These are phyloP conservation scores for Penicillium paxilli DNA, from an alignment of 495 filamentous ascomycete species.

Conservation along the genomic window DNA sequence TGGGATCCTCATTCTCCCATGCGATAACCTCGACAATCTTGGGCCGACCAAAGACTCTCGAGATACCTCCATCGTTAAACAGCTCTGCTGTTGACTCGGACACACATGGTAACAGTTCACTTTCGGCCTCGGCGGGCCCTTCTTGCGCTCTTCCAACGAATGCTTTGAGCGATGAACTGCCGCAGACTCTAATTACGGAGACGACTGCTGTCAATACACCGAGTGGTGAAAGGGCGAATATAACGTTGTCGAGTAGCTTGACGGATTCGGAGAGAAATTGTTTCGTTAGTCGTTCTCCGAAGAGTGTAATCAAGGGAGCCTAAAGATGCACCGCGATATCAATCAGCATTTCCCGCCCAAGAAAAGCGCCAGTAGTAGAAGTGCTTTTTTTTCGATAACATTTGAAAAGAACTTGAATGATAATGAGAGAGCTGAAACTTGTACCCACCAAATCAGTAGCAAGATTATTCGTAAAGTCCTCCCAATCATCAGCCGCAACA, in stretches of 20 bases:
- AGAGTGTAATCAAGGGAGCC: slow-evolving; percentile 53
- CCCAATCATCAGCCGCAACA: slow-evolving; percentile 34
- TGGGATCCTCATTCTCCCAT: slow-evolving; percentile 29
- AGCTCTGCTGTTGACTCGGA: slow-evolving; percentile 44
- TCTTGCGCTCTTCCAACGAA: slow-evolving; percentile 54
- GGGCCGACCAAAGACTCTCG: slow-evolving; percentile 39
- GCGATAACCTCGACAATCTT: slow-evolving; percentile 42
- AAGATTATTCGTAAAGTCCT: slow-evolving; percentile 56
- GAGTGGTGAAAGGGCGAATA: slow-evolving; percentile 54
- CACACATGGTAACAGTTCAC: slow-evolving; percentile 43
- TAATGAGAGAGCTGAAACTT: not conserved
- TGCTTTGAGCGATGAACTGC: slow-evolving; percentile 48
- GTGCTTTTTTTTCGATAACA: not conserved
- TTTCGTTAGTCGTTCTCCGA: slow-evolving; percentile 57
- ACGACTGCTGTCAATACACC: slow-evolving; percentile 58
- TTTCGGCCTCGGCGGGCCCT: slow-evolving; percentile 39
- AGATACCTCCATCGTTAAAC: slow-evolving; percentile 43
- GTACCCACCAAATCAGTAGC: slow-evolving; percentile 48
- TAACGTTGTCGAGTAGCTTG: slow-evolving; percentile 49
- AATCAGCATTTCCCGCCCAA: not conserved
- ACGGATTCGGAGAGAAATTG: slow-evolving; percentile 59
- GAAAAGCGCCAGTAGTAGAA: not conserved
- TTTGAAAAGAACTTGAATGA: too few species aligned
- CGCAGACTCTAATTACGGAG: slow-evolving; percentile 53
- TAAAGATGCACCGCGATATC: slow-evolving; percentile 1